Evolutionary conservation across 345 rosid genomes (phyloP).

Genomic region (Cardiospermum halicacabum): DNA sequence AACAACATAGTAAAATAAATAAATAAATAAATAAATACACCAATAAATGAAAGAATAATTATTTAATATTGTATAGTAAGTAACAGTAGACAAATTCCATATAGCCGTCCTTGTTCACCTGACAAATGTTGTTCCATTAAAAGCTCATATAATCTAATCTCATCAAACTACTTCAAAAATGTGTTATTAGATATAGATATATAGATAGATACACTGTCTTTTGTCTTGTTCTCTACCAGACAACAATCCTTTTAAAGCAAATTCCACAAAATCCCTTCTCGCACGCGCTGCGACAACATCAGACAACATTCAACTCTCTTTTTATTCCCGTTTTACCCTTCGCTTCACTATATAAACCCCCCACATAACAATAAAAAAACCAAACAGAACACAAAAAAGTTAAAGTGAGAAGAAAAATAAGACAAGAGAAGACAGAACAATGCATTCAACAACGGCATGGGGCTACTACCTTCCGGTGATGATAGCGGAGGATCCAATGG

Average conservation of each 20-base stretch:
- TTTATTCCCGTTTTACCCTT: constrained; percentile 14
- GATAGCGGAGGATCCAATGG: constrained; percentile 39
- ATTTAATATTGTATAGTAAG: no score
- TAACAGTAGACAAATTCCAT: constrained; percentile 13
- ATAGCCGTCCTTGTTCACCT: constrained; percentile 24
- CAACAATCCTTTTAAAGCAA: constrained; percentile 36
- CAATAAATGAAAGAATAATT: no score
- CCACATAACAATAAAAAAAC: no score
- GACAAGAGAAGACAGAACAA: neutral
- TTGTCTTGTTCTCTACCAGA: constrained; percentile 22
- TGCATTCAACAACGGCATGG: constrained; percentile 20
- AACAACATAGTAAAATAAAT: no score
- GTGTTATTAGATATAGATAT: no score
- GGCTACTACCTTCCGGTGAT: constrained; percentile 18
- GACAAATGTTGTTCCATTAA: constrained; percentile 17
- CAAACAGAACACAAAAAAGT: neutral
- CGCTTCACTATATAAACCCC: neutral
- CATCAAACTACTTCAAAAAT: no score
- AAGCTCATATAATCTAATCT: no score
- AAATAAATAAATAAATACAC: no score
- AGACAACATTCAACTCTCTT: constrained; percentile 33
- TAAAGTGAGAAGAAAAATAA: no score
- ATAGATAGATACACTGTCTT: no score
- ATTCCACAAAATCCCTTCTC: constrained; percentile 11
- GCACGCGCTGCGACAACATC: constrained; percentile 47